A percentile compares a stretch with the other conserved stretches of the same genome.
Evolutionary conservation across 2,329 filamentous ascomycete species (phyloP).

Genomic region (Huntiella omanensis): DNA sequence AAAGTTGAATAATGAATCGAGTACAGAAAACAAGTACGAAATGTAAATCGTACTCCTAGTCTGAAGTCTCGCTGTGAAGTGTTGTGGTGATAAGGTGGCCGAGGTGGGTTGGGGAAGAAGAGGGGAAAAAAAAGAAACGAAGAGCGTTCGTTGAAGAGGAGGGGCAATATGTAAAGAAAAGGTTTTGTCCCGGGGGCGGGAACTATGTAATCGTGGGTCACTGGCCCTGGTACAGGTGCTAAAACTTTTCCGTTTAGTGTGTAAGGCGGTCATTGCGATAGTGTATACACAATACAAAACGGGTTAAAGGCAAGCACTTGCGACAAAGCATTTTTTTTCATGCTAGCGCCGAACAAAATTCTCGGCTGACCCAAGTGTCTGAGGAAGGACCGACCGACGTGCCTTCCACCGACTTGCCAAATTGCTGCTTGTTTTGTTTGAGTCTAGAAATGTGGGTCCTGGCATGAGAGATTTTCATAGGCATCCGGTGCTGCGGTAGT

Average conservation of each 20-base stretch:
- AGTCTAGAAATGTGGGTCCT: too few relatives aligned
- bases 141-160: neutral
- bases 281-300: neutral
- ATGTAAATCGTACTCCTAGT: slow-evolving; percentile 34
- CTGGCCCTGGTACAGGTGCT: neutral
- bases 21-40: slow-evolving; percentile 41
- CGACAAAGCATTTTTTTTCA: neutral
- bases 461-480: too few relatives aligned
- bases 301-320: slow-evolving; percentile 4
- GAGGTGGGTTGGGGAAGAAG: slow-evolving; percentile 24
- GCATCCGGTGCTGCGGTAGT: too few relatives aligned
- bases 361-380: neutral
- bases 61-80: slow-evolving; percentile 27
- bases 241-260: neutral
- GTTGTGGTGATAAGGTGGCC: slow-evolving; percentile 25
- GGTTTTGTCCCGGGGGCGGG: neutral
- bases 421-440: too few relatives aligned
- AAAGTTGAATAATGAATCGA: slow-evolving; percentile 28
- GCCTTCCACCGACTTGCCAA: too few relatives aligned
- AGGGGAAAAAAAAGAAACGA: slow-evolving; percentile 19
- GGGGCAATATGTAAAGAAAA: neutral
- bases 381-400: too few relatives aligned
- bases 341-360: neutral
- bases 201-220: neutral
- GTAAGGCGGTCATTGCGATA: too few relatives aligned